Percentiles rank a stretch among this genome's conserved stretches.
Evolutionary conservation across 1,284 basidiomycete genomes (phyloP).

Genomic region (Caloboletus firmus): DNA sequence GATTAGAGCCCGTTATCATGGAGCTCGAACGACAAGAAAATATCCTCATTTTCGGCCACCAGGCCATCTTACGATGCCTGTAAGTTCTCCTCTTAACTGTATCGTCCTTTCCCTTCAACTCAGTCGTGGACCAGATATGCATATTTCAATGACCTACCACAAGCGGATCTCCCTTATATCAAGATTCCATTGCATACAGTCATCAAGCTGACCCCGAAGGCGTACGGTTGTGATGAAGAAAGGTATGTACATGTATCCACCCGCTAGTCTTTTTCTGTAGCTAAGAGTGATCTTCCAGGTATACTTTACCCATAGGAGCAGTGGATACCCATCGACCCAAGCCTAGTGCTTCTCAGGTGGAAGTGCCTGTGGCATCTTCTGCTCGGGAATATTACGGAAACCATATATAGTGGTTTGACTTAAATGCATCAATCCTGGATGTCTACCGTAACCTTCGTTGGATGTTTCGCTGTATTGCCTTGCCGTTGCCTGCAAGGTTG

Average conservation of each 20-base stretch:
- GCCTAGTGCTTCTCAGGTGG: constrained; percentile 43
- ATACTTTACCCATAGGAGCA: constrained; percentile 83
- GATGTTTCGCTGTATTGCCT: not conserved
- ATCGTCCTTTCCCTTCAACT: not conserved
- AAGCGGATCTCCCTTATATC: constrained; percentile 96
- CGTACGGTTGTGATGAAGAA: constrained; percentile 98
- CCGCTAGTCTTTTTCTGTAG: not conserved
- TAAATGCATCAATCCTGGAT: not conserved
- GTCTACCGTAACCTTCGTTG: not conserved
- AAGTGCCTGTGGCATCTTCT: constrained; percentile 16
- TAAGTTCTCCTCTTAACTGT: constrained; percentile 40
- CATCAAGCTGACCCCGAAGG: constrained; percentile 97
- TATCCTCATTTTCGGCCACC: constrained; percentile 95
- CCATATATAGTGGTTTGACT: constrained; percentile 6
- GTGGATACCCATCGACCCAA: constrained; percentile 96
- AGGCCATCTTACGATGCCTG: constrained; percentile 91
- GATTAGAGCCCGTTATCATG: constrained; percentile 98
- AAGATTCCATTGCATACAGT: constrained; percentile 96
- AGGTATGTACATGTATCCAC: constrained; percentile 47
- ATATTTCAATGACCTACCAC: constrained; percentile 91
- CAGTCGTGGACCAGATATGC: constrained; percentile 62
- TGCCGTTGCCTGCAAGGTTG: not conserved
- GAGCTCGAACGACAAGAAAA: constrained; percentile 98
- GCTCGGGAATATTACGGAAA: constrained; percentile 36
- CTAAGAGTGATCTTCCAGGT: constrained; percentile 44